Evolutionary conservation across 805 yeast species (phyloP).

Genomic region (Nakazawaea anatomiae): DNA sequence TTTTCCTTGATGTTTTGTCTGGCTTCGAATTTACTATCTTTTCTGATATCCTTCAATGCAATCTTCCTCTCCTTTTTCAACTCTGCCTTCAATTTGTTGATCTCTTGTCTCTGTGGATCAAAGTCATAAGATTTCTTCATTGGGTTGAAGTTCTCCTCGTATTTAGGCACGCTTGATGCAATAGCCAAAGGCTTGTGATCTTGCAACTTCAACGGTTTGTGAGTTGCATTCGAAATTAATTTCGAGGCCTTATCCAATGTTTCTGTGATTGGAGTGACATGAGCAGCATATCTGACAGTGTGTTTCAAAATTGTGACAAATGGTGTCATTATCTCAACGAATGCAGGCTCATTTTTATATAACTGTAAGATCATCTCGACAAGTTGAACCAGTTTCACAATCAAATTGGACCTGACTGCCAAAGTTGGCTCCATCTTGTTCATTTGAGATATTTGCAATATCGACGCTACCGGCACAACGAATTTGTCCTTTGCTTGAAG

Average conservation of each 20-base stretch:
- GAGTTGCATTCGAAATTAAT: slow-evolving; percentile 44
- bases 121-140: slow-evolving; percentile 89
- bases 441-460: background rate
- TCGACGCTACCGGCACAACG: slow-evolving; percentile 1
- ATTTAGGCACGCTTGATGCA: slow-evolving; percentile 81
- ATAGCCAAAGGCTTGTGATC: slow-evolving; percentile 80
- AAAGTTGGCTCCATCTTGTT: background rate
- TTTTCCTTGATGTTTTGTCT: slow-evolving; percentile 78
- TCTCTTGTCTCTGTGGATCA: slow-evolving; percentile 74
- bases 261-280: slow-evolving; percentile 25
- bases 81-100: slow-evolving; percentile 75
- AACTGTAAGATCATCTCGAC: slow-evolving; percentile 27
- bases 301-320: slow-evolving; percentile 37
- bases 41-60: slow-evolving; percentile 84
- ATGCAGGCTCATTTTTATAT: slow-evolving; percentile 62
- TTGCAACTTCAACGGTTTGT: slow-evolving; percentile 75
- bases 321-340: slow-evolving; percentile 52
- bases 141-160: slow-evolving; percentile 94
- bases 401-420: slow-evolving; percentile 23
- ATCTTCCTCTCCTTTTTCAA: slow-evolving; percentile 89
- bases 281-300: slow-evolving; percentile 30
- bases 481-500: slow-evolving; percentile 9
- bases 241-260: slow-evolving; percentile 41
- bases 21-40: slow-evolving; percentile 81
- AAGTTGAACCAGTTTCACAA: slow-evolving; percentile 27